phyloP scores from a whole-genome alignment of 257 asterid genomes.

The Euphrasia confusa region DNA sequence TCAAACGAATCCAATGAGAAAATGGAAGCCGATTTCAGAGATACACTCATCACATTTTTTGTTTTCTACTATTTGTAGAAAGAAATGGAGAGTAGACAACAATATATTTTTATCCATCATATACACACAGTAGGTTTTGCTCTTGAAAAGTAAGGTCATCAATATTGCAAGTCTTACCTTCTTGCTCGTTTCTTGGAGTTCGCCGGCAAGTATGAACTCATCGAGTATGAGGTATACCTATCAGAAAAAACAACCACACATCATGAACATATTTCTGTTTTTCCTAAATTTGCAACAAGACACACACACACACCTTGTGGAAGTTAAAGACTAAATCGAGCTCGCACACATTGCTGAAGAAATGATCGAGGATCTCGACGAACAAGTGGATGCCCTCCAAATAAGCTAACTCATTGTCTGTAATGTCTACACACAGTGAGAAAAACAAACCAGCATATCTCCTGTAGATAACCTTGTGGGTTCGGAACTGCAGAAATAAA shows the following conservation, averaged over 20 bases:
- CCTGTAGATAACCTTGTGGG: constrained; percentile 94
- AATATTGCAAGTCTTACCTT: constrained; percentile 42
- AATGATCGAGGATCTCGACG: constrained; percentile 96
- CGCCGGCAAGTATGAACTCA: constrained; percentile 97
- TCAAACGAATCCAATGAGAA: not conserved
- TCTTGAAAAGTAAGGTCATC: not conserved
- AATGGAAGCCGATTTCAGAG: not conserved
- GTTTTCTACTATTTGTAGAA: not conserved
- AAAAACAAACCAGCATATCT: constrained; percentile 95
- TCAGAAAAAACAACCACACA: not conserved
- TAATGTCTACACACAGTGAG: constrained; percentile 92
- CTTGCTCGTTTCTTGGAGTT: constrained; percentile 97
- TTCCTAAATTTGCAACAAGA: not conserved
- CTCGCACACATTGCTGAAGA: constrained; percentile 98
- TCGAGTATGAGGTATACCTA: constrained; percentile 92
- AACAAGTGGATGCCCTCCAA: constrained; percentile 89
- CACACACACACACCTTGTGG: constrained; percentile 67
- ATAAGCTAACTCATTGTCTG: constrained; percentile 82
- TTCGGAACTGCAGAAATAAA: constrained; percentile 63
- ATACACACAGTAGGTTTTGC: no score
- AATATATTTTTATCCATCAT: not conserved
- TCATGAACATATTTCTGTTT: not conserved
- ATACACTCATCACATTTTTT: not conserved
- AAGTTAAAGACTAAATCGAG: constrained; percentile 91
- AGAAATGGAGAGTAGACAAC: not conserved